Evolutionary conservation across 164 flowering plant genomes (phyloP).

Genomic region (Hamamelis virginiana): DNA sequence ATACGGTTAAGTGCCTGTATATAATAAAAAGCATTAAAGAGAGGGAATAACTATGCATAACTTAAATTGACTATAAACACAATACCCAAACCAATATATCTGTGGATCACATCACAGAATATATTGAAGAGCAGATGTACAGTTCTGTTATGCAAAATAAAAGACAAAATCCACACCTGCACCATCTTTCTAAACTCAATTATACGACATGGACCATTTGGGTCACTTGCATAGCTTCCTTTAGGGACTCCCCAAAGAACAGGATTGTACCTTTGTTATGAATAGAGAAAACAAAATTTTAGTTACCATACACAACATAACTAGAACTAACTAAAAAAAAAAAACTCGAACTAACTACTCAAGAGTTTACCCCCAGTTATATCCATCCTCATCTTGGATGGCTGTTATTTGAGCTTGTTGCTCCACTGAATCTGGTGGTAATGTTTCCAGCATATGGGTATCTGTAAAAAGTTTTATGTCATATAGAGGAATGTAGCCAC

Average conservation of each 20-base stretch:
- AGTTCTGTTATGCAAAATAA: not conserved
- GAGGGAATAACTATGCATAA: not conserved
- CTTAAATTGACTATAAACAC: too few relatives aligned
- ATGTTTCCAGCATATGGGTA: constrained; percentile 41
- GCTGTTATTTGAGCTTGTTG: constrained; percentile 78
- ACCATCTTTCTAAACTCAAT: constrained; percentile 91
- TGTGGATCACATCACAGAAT: not conserved
- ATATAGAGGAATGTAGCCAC: constrained; percentile 6
- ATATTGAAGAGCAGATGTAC: not conserved
- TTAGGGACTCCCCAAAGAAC: constrained; percentile 97
- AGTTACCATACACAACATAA: not conserved
- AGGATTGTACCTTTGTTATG: constrained; percentile 73
- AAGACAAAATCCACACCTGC: constrained; percentile 51
- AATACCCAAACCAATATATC: not conserved
- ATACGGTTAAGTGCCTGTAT: constrained; percentile 73
- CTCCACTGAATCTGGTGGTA: constrained; percentile 87
- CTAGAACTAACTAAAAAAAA: not conserved
- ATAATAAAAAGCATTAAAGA: not conserved
- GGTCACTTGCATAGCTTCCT: constrained; percentile 93
- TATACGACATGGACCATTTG: constrained; percentile 69
- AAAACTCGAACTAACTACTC: constrained; percentile 3
- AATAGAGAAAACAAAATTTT: not conserved
- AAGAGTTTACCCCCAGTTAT: constrained; percentile 87
- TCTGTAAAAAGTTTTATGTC: constrained; percentile 42
- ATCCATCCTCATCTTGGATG: constrained; percentile 80